Percentiles rank a stretch among this genome's conserved stretches.
These are phyloP conservation scores for Venturia pyrina DNA, from an alignment of 2,329 filamentous ascomycete species.

Conservation along the genomic window DNA sequence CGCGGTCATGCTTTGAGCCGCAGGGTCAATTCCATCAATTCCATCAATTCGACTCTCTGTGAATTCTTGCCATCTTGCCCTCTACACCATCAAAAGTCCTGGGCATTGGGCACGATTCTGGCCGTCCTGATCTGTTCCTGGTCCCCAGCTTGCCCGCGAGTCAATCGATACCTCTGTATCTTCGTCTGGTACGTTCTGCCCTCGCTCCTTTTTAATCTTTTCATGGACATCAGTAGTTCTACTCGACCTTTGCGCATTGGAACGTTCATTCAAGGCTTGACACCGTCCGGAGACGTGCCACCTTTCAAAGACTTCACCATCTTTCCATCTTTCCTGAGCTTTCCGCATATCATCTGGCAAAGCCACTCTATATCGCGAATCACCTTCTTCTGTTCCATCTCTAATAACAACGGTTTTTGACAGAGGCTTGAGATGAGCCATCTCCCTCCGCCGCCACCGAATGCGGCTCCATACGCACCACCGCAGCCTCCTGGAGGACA, in stretches of 20 bases:
- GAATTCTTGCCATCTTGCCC: not conserved
- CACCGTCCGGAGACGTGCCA: no score
- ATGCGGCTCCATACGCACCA: conserved; percentile 9
- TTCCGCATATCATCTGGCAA: not conserved
- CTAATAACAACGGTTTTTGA: not conserved
- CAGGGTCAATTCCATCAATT: not conserved
- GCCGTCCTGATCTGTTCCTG: not conserved
- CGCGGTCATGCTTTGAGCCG: not conserved
- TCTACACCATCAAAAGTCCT: not conserved
- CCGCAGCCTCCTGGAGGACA: conserved; percentile 5
- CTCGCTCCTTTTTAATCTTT: not conserved
- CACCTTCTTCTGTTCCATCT: not conserved
- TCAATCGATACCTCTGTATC: not conserved
- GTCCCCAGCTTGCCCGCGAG: not conserved
- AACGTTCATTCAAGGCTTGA: no score
- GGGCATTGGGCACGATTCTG: not conserved
- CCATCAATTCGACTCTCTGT: not conserved
- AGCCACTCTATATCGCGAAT: not conserved
- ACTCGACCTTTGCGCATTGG: not conserved
- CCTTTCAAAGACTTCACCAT: no score
- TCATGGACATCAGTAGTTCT: no score
- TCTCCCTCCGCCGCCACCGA: conserved; percentile 10
- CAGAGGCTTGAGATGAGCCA: conserved; percentile 3
- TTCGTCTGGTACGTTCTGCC: not conserved
- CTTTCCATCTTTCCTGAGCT: not conserved